Conservation (phyloP, 2,329 filamentous ascomycete genomes). For the Reticulascus tulasneorum region DNA sequence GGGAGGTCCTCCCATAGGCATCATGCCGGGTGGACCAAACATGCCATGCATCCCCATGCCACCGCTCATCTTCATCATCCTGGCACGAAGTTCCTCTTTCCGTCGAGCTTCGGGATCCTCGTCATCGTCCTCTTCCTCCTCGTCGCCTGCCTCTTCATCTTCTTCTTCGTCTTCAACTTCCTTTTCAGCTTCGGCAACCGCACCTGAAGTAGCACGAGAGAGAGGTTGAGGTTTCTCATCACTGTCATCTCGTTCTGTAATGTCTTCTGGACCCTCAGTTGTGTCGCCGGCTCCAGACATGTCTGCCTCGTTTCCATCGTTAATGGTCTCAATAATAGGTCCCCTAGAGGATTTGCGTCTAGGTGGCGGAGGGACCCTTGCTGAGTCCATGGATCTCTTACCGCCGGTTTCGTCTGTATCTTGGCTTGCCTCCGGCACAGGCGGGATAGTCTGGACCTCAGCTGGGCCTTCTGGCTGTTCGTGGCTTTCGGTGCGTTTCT, state of each 20-base stretch:
- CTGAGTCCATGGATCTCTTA: slow-evolving; percentile 48
- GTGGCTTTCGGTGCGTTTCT: slow-evolving; percentile 57
- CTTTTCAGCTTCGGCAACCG: slow-evolving; percentile 25
- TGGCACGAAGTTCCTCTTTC: slow-evolving; percentile 81
- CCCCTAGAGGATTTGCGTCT: slow-evolving; percentile 51
- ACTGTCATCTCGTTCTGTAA: slow-evolving; percentile 70
- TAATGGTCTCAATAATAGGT: slow-evolving; percentile 36
- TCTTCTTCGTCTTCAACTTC: slow-evolving; percentile 32
- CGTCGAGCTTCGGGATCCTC: slow-evolving; percentile 82
- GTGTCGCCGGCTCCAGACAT: slow-evolving; percentile 62
- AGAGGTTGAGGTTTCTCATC: slow-evolving; percentile 51
- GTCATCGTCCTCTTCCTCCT: slow-evolving; percentile 78
- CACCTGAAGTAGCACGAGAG: slow-evolving; percentile 34
- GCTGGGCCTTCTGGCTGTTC: slow-evolving; percentile 25
- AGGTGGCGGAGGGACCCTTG: slow-evolving; percentile 34
- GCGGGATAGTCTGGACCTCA: not conserved
- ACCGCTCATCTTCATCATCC: slow-evolving; percentile 98
- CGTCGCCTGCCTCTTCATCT: slow-evolving; percentile 54
- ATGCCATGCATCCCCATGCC: slow-evolving; percentile 96
- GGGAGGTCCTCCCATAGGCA: slow-evolving; percentile 52
- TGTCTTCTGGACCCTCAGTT: slow-evolving; percentile 56
- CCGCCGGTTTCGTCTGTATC: slow-evolving; percentile 43
- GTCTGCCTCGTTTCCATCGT: slow-evolving; percentile 62
- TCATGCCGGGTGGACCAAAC: no score
- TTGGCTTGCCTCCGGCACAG: slow-evolving; percentile 18